A percentile compares a stretch with the other conserved stretches of the same genome.
Evolutionary conservation across 495 filamentous ascomycete species (phyloP).

Genomic region (Aspergillus asperescens): DNA sequence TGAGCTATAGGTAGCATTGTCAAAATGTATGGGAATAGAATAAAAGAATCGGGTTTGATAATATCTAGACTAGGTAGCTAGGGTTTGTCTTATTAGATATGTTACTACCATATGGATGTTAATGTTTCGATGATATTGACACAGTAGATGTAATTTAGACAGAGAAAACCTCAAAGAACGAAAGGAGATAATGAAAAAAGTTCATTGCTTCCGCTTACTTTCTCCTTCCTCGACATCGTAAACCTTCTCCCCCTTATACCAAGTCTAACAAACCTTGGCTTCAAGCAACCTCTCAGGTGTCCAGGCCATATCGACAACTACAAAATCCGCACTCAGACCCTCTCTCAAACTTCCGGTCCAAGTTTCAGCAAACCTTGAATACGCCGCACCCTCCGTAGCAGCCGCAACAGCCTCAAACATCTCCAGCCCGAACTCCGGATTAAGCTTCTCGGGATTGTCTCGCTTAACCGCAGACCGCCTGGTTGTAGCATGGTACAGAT

Average conservation of each 20-base stretch:
- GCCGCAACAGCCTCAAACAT: slow-evolving; percentile 47
- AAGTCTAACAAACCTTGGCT: slow-evolving; percentile 49
- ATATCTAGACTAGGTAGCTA: no score
- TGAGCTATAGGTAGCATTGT: no score
- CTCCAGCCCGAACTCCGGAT: slow-evolving; percentile 47
- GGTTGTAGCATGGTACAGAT: slow-evolving; percentile 53
- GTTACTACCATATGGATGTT: no score
- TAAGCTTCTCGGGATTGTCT: slow-evolving; percentile 38
- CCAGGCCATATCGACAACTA: slow-evolving; percentile 54
- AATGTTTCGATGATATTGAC: no score
- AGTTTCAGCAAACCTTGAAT: slow-evolving; percentile 50
- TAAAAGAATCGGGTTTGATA: no score
- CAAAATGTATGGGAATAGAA: no score
- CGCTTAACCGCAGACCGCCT: slow-evolving; percentile 47
- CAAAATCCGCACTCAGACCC: slow-evolving; percentile 51
- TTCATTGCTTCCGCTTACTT: no score
- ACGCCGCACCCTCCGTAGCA: slow-evolving; percentile 50
- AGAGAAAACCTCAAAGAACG: no score
- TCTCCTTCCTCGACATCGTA: no score
- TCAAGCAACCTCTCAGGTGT: slow-evolving; percentile 45
- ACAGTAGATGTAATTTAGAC: no score
- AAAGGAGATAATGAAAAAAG: no score
- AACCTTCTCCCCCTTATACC: slow-evolving; percentile 44
- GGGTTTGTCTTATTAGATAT: no score
- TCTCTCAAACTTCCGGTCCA: slow-evolving; percentile 44